Evolutionary conservation across 1,139 yeast genomes (phyloP).

Genomic region (Candida smagusa): DNA sequence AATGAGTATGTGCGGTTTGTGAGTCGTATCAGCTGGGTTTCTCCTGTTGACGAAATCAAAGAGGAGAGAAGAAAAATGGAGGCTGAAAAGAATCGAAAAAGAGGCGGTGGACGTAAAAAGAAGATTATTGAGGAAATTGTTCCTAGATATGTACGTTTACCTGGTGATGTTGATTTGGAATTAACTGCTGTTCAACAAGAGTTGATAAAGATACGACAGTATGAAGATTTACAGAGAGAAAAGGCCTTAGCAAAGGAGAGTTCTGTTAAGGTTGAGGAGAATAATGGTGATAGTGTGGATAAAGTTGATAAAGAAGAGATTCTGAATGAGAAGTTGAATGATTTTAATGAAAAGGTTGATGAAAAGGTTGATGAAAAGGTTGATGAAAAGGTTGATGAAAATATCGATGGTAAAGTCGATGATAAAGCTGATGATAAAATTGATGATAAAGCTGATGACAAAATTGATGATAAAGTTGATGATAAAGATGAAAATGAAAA

Average conservation of each 20-base stretch:
- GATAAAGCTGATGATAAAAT: neutral
- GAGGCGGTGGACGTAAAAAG: constrained; percentile 37
- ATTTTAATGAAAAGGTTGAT: neutral
- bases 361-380: constrained; percentile 1
- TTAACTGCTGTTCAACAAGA: constrained; percentile 34
- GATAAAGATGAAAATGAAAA: constrained; percentile 1
- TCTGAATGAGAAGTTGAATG: constrained; percentile 2
- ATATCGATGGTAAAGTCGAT: constrained; percentile 1
- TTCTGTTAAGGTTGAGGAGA: neutral
- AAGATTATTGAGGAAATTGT: constrained; percentile 6
- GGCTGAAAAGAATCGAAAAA: constrained; percentile 14
- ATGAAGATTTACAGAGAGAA: constrained; percentile 7
- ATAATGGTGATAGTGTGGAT: neutral
- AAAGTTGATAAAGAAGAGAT: constrained; percentile 1
- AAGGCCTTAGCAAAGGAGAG: constrained; percentile 2
- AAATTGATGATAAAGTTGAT: neutral
- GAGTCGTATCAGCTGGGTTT: constrained; percentile 37
- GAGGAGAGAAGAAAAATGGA: constrained; percentile 28
- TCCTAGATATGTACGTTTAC: constrained; percentile 17
- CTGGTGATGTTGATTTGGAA: constrained; percentile 38
- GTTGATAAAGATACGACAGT: constrained; percentile 14
- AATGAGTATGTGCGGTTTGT: constrained; percentile 52
- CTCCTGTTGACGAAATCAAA: constrained; percentile 56
- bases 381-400: constrained; percentile 1
- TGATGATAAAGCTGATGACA: neutral